Conservation (phyloP, 2,329 filamentous ascomycete genomes). For the Pyrenochaeta sp. region DNA sequence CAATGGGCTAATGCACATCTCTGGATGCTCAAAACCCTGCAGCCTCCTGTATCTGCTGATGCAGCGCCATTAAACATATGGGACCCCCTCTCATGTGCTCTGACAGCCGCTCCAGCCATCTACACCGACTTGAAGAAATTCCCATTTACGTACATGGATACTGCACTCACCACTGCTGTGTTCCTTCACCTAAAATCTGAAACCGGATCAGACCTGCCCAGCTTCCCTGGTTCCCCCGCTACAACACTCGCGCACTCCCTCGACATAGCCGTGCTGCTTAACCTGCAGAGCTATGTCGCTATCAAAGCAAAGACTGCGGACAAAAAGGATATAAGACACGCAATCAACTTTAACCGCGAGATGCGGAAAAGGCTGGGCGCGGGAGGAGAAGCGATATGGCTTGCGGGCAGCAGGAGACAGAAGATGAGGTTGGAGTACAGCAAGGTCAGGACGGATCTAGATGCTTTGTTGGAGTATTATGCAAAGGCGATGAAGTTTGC, state of each 20-base stretch:
- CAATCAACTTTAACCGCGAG: conserved; percentile 31
- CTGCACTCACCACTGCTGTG: conserved; percentile 23
- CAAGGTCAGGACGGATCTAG: conserved; percentile 18
- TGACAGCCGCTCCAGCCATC: conserved; percentile 29
- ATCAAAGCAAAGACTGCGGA: conserved; percentile 30
- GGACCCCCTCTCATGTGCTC: conserved; percentile 24
- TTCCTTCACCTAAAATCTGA: conserved; percentile 15
- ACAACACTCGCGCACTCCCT: conserved; percentile 16
- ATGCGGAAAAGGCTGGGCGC: conserved; percentile 26
- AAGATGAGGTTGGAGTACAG: conserved; percentile 25
- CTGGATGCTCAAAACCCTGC: conserved; percentile 31
- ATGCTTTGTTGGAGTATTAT: conserved; percentile 33
- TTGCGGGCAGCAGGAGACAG: conserved; percentile 16
- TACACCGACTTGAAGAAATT: conserved; percentile 21
- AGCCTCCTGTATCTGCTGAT: background rate
- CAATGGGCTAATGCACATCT: conserved; percentile 39
- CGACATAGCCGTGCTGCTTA: conserved; percentile 35
- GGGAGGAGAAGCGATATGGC: conserved; percentile 27
- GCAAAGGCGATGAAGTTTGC: conserved; percentile 32
- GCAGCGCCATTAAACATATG: conserved; percentile 20
- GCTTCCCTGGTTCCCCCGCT: conserved; percentile 1
- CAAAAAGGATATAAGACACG: conserved; percentile 29
- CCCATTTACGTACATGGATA: conserved; percentile 32
- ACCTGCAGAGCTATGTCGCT: conserved; percentile 28
- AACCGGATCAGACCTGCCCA: conserved; percentile 15